Percentiles rank a stretch among this genome's conserved stretches.
phyloP scores from a whole-genome alignment of 352 stramenopile genomes.

The Halophytophthora polymorphica region DNA sequence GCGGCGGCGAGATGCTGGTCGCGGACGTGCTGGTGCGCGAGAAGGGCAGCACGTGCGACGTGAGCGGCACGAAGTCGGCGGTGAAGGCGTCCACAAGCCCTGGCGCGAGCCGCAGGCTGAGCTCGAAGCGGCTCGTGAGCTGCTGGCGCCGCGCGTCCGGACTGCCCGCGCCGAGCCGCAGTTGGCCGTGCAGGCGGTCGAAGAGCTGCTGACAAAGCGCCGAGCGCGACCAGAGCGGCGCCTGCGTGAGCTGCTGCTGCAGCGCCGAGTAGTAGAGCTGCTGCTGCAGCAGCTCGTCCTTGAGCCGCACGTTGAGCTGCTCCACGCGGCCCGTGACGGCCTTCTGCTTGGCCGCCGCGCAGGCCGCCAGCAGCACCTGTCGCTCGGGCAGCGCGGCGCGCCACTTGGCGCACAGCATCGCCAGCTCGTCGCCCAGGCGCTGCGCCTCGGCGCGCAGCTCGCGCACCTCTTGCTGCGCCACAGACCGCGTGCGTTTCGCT shows the following conservation, averaged over 20 bases:
- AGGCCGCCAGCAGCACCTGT: constrained; percentile 36
- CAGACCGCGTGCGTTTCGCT: neutral
- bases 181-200: constrained; percentile 34
- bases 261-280: constrained; percentile 56
- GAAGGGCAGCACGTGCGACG: constrained; percentile 33
- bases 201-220: constrained; percentile 34
- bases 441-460: constrained; percentile 37
- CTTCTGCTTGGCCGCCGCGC: constrained; percentile 50
- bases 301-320: constrained; percentile 42
- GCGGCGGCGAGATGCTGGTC: constrained; percentile 13
- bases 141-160: constrained; percentile 16
- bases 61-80: constrained; percentile 24
- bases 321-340: constrained; percentile 41
- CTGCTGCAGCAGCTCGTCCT: constrained; percentile 47
- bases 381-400: constrained; percentile 28
- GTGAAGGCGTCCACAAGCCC: constrained; percentile 42
- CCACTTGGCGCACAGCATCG: constrained; percentile 41
- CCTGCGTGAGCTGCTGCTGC: constrained; percentile 41
- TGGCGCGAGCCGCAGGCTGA: constrained; percentile 20
- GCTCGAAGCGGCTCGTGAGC: constrained; percentile 33
- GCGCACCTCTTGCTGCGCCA: constrained; percentile 46
- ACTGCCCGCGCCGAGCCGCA: constrained; percentile 20
- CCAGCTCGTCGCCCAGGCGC: constrained; percentile 31
- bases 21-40: constrained; percentile 36
- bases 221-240: constrained; percentile 35